Percentiles rank a stretch among this genome's conserved stretches.
phyloP scores from a whole-genome alignment of 148 eudicot species.

The Chenopodium formosanum region DNA sequence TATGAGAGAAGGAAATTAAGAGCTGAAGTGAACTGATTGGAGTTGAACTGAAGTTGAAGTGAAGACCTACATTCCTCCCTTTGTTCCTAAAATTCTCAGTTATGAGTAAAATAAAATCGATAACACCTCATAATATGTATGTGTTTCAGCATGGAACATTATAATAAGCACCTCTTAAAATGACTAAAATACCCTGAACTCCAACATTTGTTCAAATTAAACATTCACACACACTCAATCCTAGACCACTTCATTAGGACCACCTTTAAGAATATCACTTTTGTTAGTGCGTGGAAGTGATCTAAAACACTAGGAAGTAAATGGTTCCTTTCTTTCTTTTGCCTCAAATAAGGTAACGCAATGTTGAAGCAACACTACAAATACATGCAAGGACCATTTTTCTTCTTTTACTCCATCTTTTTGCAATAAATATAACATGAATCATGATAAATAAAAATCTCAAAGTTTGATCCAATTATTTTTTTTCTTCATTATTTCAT shows the following conservation, averaged over 20 bases:
- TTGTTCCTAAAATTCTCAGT: no score
- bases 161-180: not conserved
- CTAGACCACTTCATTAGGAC: not conserved
- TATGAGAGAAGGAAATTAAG: no score
- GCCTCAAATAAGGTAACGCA: conserved; percentile 17
- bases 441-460: not conserved
- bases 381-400: conserved; percentile 10
- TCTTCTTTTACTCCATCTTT: not conserved
- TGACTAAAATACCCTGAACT: not conserved
- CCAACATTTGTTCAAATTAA: not conserved
- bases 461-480: conserved; percentile 23
- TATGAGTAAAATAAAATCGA: no score
- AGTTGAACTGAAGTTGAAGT: no score
- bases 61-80: no score
- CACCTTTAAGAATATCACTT: not conserved
- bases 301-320: not conserved
- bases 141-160: no score
- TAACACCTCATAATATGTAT: no score
- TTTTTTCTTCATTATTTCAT: no score
- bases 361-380: conserved; percentile 22
- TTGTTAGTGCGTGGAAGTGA: not conserved
- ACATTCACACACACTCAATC: not conserved
- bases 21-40: no score
- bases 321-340: not conserved
- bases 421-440: conserved; percentile 1